Base-by-base conservation (phyloP, 2,329 filamentous ascomycete species). In the Aspergillus flavus region DNA sequence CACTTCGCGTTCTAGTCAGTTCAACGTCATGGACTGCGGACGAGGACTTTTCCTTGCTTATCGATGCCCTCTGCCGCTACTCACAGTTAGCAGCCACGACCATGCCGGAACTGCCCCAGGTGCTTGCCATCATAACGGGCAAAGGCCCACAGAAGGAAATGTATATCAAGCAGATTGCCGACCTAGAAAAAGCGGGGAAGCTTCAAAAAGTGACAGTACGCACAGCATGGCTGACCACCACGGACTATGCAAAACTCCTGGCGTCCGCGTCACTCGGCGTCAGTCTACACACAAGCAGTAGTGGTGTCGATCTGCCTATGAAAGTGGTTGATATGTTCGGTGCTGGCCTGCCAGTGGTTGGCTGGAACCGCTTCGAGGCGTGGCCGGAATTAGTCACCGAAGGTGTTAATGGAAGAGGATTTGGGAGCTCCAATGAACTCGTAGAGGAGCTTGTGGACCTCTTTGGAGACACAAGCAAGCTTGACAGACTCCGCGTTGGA, bases 271-370 rank as follows among this genome's bases (percentile, higher is more conserved):
- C 97, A 71, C 82, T 99, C 0, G 95, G 95, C 11, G 87, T 99
- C 28, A 96, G 92, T 61, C 82, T 99, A 30, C 95, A 99, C 80
- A 97, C 88, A 68, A 97, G 93, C 16, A 96, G 91, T 68, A 97
- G 93, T 2, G 95, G 95, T 1, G 93, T 99, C 0, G 95, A 99
- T 78, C 82, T 99, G 23, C 95, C 95, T 0, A 99, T 99, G 95
- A 99, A 99, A 80, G 93, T 99, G 1, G 94, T 99, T 16, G 95
- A 99, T 76, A 97, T 99, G 94, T 98, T 99, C 76, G 95, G 95
- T 2, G 91, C 94, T 0, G 95, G 94, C 0, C 81, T 99, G 32
- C 95, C 95, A 0, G 95, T 99, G 0, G 89, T 90, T 0, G 94
- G 93, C 4, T 98, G 95, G 84, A 87, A 87, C 30, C 85, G 86